These are phyloP conservation scores for Candida jianshihensis DNA, from an alignment of 805 yeast genomes.

Conservation along the genomic window DNA sequence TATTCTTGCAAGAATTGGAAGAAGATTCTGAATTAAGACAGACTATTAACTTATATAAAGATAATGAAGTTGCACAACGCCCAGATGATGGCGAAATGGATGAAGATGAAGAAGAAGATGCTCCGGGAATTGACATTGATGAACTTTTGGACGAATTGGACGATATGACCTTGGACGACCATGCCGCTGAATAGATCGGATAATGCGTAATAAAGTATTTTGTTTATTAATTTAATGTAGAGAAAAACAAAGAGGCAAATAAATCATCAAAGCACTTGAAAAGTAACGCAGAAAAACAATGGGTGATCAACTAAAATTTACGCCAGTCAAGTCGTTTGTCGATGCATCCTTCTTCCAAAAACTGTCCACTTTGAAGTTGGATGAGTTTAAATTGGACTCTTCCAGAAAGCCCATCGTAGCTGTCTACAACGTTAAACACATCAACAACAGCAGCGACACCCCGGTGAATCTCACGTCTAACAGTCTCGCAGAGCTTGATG, in stretches of 20 bases:
- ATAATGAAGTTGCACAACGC: constrained; percentile 21
- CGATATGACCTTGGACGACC: constrained; percentile 78
- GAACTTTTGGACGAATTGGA: constrained; percentile 93
- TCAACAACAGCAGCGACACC: constrained; percentile 26
- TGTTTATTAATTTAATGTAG: too few relatives aligned
- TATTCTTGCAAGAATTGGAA: constrained; percentile 94
- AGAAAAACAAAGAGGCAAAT: background rate
- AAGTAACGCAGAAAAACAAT: constrained; percentile 2
- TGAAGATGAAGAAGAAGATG: constrained; percentile 67
- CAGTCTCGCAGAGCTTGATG: constrained; percentile 24
- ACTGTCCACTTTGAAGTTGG: constrained; percentile 66
- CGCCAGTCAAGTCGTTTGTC: constrained; percentile 60
- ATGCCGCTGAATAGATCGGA: constrained; percentile 2
- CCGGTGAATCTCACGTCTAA: constrained; percentile 17
- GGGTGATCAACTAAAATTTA: constrained; percentile 21
- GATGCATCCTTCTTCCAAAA: constrained; percentile 84
- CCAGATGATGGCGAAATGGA: constrained; percentile 34
- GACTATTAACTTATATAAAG: constrained; percentile 82
- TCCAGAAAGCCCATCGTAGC: constrained; percentile 22
- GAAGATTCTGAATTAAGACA: constrained; percentile 94
- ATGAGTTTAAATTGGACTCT: constrained; percentile 52
- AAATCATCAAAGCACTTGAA: too few relatives aligned
- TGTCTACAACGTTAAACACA: constrained; percentile 23
- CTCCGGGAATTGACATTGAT: constrained; percentile 83
- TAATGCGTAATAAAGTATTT: background rate